Evolutionary conservation across 2,329 filamentous ascomycete species (phyloP).

Genomic region (Zasmidium angulare): DNA sequence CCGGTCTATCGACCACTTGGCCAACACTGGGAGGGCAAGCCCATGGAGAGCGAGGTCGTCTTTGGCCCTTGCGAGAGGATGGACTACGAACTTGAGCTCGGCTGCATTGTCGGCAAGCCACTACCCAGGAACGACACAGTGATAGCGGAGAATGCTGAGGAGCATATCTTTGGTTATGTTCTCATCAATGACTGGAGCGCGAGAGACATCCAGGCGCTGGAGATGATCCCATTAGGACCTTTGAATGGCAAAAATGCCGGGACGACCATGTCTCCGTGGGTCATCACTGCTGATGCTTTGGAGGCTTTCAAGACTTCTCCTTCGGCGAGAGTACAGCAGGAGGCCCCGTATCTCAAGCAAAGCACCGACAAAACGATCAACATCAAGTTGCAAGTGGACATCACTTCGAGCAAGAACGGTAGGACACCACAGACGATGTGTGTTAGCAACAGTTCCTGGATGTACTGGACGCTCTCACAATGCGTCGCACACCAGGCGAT

Average conservation of each 20-base stretch:
- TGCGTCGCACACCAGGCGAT: constrained; percentile 44
- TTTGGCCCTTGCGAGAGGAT: constrained; percentile 42
- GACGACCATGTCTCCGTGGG: constrained; percentile 62
- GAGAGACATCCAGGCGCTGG: constrained; percentile 61
- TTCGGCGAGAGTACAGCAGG: constrained; percentile 17
- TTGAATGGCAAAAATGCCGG: constrained; percentile 62
- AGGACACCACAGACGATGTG: constrained; percentile 18
- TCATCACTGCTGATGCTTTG: constrained; percentile 59
- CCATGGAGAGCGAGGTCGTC: constrained; percentile 53
- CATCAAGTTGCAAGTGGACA: constrained; percentile 27
- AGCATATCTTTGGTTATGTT: constrained; percentile 61
- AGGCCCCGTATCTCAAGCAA: constrained; percentile 27
- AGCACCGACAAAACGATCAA: constrained; percentile 22
- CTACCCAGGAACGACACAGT: constrained; percentile 38
- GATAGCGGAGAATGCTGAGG: constrained; percentile 41
- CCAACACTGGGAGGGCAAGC: constrained; percentile 37
- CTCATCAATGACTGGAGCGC: constrained; percentile 63
- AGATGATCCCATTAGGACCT: constrained; percentile 62
- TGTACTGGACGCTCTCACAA: constrained; percentile 47
- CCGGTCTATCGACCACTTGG: constrained; percentile 51
- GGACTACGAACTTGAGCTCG: constrained; percentile 53
- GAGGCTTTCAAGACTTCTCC: constrained; percentile 30
- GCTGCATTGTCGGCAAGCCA: constrained; percentile 43
- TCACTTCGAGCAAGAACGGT: constrained; percentile 12
- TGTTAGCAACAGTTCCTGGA: constrained; percentile 32